phyloP scores from a whole-genome alignment of 176 grass and related monocot species.

The Guadua angustifolia region DNA sequence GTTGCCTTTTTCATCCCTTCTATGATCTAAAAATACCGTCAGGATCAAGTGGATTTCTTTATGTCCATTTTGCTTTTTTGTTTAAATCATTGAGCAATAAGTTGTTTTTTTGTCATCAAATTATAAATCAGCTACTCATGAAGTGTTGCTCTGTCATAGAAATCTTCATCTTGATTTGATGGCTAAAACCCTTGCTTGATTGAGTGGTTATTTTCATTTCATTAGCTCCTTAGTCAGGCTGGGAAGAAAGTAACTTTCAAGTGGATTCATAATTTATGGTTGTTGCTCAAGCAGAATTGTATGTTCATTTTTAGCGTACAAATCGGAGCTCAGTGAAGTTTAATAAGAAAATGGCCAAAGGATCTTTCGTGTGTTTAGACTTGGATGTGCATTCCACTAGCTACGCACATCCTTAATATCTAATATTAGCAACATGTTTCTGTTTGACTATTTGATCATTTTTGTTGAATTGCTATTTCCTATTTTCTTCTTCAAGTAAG shows the following conservation, averaged over 20 bases:
- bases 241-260: not conserved
- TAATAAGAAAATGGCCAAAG: conserved; percentile 38
- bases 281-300: conserved; percentile 36
- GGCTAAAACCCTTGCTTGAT: not conserved
- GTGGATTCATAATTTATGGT: conserved; percentile 31
- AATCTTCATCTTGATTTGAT: conserved; percentile 31
- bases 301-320: conserved; percentile 41
- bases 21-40: conserved; percentile 23
- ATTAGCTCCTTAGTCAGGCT: conserved; percentile 29
- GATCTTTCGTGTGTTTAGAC: conserved; percentile 30
- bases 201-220: not conserved
- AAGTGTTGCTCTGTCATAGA: not conserved
- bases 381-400: conserved; percentile 28
- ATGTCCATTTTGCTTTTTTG: not conserved
- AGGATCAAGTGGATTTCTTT: conserved; percentile 12
- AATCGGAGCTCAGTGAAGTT: conserved; percentile 29
- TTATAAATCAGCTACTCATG: not conserved
- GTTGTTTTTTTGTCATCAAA: not conserved
- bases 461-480: conserved; percentile 33
- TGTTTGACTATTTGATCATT: conserved; percentile 29
- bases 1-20: not conserved
- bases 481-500: conserved; percentile 42
- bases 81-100: conserved; percentile 14
- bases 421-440: conserved; percentile 34
- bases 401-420: conserved; percentile 12